Base-by-base conservation (phyloP, 345 rosid genomes). In the Aquilaria yunnanensis region DNA sequence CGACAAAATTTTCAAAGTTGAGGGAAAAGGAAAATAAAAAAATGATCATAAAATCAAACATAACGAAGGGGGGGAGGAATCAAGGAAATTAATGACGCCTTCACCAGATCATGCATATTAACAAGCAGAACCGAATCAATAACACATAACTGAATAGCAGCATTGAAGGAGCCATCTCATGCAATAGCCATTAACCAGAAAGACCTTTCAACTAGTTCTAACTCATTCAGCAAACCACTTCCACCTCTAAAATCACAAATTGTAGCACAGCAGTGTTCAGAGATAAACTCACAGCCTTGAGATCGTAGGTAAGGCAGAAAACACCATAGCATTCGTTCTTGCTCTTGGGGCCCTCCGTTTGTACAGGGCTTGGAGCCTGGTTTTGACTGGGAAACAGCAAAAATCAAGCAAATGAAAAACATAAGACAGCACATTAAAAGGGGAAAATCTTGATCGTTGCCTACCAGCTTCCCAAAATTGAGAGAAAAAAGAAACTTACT, bases 241-340 rank as follows among this genome's bases (percentile, higher is more conserved):
- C 4, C 55, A 49, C 54, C 50, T 30, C 14, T 32, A n/a, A 49
- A 29, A 31, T 7, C 4, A 54, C 9, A 31, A 46, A 55, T 2
- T 2, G 23, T 30, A 9, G 9, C 10, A 55, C 11, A 9, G 7
- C 30, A 33, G 4, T 43, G 10, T 16, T 14, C 13, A 33, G 9
- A 9, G 8, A 9, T 9, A 48, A 62, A 74, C 67, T 23, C 79
- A 90, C 99, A 78, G 99, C 96, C 67, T 74, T 72, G 59, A 94
- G 96, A 72, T 94, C 99, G 72, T 94, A 94, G 45, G 99, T 94
- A 62, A 83, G 90, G 70, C 95, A 90, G 80, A 94, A 94, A 67
- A 94, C 90, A 52, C 99, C 97, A 62, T 60, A 94, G 77, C 97
- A 88, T 1, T 90, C 96, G 23, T 77, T 67, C 70, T 80, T 84